phyloP scores from a whole-genome alignment of 2,329 filamentous ascomycete species.

The Ascochyta viciae-villosae region DNA sequence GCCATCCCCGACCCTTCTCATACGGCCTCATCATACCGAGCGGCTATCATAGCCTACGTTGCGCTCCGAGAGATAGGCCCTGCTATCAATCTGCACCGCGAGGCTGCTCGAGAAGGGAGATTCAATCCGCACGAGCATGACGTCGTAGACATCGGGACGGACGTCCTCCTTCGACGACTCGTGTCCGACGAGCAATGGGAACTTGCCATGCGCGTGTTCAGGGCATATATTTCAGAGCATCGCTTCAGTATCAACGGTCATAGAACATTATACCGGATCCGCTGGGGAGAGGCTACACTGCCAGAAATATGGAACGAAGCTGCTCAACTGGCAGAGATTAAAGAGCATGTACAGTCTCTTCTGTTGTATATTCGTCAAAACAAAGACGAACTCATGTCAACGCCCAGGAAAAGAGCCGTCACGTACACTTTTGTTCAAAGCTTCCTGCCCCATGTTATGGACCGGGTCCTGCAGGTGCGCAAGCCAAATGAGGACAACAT shows the following conservation, averaged over 20 bases:
- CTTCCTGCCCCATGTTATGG: conserved; percentile 39
- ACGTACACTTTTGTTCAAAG: conserved; percentile 31
- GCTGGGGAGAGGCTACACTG: conserved; percentile 11
- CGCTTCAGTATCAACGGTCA: conserved; percentile 9
- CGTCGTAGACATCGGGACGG: conserved; percentile 33
- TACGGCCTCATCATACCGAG: conserved; percentile 53
- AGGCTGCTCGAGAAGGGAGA: not conserved
- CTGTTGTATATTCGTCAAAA: conserved; percentile 35
- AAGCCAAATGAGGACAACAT: conserved; percentile 36
- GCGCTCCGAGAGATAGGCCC: conserved; percentile 47
- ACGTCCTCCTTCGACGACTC: conserved; percentile 38
- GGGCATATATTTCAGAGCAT: conserved; percentile 13
- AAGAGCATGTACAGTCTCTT: conserved; percentile 36
- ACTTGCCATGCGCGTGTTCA: conserved; percentile 39
- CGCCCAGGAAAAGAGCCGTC: conserved; percentile 14
- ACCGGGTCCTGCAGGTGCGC: conserved; percentile 26
- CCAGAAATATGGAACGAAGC: conserved; percentile 37
- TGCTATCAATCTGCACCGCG: conserved; percentile 49
- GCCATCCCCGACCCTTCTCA: conserved; percentile 48
- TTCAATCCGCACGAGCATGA: conserved; percentile 9
- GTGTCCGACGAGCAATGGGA: conserved; percentile 47
- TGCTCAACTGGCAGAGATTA: conserved; percentile 32
- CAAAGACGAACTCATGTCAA: conserved; percentile 29
- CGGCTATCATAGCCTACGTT: conserved; percentile 55
- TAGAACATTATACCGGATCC: conserved; percentile 3